phyloP scores from a whole-genome alignment of 257 asterid species.

The Solanum medicagineum region DNA sequence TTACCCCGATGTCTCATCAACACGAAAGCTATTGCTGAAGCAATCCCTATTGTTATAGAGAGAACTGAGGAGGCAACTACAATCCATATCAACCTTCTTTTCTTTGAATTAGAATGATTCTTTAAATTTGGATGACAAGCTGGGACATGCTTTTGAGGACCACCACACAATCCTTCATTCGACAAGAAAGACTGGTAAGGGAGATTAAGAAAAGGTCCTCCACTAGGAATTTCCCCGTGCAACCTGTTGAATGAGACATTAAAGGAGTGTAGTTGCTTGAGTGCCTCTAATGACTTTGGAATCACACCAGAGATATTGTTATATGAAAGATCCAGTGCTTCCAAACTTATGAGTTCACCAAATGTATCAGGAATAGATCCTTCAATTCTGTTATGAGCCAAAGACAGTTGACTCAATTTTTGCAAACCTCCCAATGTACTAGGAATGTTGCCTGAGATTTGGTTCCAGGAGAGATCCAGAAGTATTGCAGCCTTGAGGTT shows the following conservation, averaged over 20 bases:
- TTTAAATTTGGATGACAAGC: background rate
- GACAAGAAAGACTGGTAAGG: background rate
- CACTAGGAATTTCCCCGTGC: background rate
- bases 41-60: background rate
- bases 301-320: slow-evolving; percentile 20
- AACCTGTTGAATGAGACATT: background rate
- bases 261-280: background rate
- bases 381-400: slow-evolving; percentile 15
- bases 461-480: slow-evolving; percentile 18
- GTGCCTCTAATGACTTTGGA: slow-evolving; percentile 14
- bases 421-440: slow-evolving; percentile 5
- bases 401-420: slow-evolving; percentile 6
- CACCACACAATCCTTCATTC: background rate
- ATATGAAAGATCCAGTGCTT: slow-evolving; percentile 14
- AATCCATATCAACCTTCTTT: background rate
- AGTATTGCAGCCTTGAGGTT: slow-evolving; percentile 3
- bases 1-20: background rate
- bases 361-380: slow-evolving; percentile 20
- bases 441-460: slow-evolving; percentile 19
- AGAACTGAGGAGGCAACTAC: background rate
- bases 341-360: slow-evolving; percentile 4
- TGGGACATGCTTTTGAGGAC: background rate
- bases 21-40: background rate
- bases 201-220: background rate
- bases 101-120: background rate